A percentile compares a stretch with the other conserved stretches of the same genome.
Conservation (phyloP, 768 basidiomycete genomes). For the Suillus spraguei region DNA sequence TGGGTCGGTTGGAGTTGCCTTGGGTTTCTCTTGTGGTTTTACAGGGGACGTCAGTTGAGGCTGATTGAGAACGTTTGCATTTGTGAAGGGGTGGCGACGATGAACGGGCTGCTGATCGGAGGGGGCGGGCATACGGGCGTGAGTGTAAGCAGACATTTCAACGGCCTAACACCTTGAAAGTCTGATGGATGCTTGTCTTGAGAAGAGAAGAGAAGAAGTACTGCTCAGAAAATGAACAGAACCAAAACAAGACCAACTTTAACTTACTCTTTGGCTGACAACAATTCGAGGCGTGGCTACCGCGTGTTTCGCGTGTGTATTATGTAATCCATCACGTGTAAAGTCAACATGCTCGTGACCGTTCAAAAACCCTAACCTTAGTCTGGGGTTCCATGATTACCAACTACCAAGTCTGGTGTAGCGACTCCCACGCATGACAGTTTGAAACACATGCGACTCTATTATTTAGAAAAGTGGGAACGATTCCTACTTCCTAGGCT, state of each 20-base stretch:
- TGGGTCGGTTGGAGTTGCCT: conserved; percentile 50
- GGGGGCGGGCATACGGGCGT: conserved; percentile 37
- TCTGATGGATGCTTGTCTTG: conserved; percentile 15
- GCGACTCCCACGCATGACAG: not conserved
- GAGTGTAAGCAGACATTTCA: conserved; percentile 40
- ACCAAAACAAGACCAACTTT: conserved; percentile 8
- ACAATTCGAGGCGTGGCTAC: conserved; percentile 18
- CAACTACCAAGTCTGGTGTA: not conserved
- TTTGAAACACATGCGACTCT: not conserved
- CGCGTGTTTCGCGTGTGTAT: conserved; percentile 29
- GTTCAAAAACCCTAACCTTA: conserved; percentile 9
- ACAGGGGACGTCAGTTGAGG: conserved; percentile 33
- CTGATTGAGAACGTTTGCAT: conserved; percentile 40
- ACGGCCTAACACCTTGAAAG: conserved; percentile 53
- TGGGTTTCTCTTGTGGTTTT: conserved; percentile 41
- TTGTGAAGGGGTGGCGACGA: conserved; percentile 46
- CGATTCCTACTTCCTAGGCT: too few species aligned
- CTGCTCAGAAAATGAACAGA: conserved; percentile 5
- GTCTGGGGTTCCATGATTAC: conserved; percentile 2
- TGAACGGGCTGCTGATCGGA: conserved; percentile 31
- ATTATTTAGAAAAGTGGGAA: not conserved
- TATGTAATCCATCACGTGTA: conserved; percentile 34
- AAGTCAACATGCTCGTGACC: conserved; percentile 22
- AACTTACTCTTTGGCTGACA: conserved; percentile 14
- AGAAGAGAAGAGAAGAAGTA: conserved; percentile 2